Conservation (phyloP, 352 stramenopile genomes). For the Pythium aphanidermatum region DNA sequence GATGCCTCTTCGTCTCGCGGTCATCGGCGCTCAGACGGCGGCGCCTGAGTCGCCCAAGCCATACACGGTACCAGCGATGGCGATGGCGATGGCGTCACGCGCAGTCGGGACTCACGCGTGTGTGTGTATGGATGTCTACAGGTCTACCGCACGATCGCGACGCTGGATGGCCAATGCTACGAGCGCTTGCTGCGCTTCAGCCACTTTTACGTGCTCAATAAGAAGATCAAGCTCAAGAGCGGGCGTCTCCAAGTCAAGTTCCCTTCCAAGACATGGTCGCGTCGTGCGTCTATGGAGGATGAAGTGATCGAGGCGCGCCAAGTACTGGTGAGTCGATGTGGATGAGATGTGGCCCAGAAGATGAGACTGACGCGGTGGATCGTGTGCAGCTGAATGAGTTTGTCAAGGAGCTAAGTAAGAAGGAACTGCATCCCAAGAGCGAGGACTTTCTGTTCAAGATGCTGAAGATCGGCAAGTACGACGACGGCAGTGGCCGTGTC, state of each 20-base stretch:
- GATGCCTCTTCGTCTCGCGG: slow-evolving; percentile 52
- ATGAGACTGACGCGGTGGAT: too few species aligned
- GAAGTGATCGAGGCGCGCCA: slow-evolving; percentile 62
- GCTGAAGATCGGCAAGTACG: slow-evolving; percentile 51
- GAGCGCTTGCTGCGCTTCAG: slow-evolving; percentile 65
- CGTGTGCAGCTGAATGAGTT: slow-evolving; percentile 60
- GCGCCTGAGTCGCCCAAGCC: slow-evolving; percentile 25
- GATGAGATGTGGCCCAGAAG: background rate
- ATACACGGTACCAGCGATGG: slow-evolving; percentile 61
- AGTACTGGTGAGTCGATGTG: slow-evolving; percentile 41
- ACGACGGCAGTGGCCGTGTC: slow-evolving; percentile 22
- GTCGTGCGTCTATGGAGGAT: slow-evolving; percentile 37
- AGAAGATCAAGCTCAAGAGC: slow-evolving; percentile 30
- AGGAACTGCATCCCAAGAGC: slow-evolving; percentile 32
- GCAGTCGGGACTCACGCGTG: background rate
- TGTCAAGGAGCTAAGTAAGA: slow-evolving; percentile 46
- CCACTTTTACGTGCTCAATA: slow-evolving; percentile 49
- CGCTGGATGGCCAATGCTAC: slow-evolving; percentile 55
- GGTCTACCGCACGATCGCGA: slow-evolving; percentile 69
- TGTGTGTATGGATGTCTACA: slow-evolving; percentile 7
- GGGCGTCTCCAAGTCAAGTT: slow-evolving; percentile 24
- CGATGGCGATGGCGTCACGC: too few species aligned
- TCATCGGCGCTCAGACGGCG: slow-evolving; percentile 59
- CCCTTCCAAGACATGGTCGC: slow-evolving; percentile 48
- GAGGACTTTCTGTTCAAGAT: slow-evolving; percentile 49